Evolutionary conservation across 768 basidiomycete species (phyloP).

Genomic region (Epithele typhae): DNA sequence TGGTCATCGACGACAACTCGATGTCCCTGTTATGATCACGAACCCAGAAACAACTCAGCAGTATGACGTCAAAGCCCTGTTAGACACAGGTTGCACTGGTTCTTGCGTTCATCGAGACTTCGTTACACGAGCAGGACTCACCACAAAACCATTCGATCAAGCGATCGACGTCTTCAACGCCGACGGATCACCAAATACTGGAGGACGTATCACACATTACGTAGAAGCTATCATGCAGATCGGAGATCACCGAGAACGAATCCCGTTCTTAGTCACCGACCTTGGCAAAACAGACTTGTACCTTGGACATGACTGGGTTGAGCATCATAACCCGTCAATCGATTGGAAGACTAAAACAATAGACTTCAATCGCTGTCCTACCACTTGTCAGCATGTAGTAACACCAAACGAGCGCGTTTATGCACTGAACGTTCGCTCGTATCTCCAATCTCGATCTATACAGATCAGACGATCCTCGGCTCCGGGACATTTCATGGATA

Average conservation of each 20-base stretch:
- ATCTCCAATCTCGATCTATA: no score
- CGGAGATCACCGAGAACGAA: constrained; percentile 6
- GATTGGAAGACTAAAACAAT: constrained; percentile 10
- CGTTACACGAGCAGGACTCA: not conserved
- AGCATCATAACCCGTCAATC: constrained; percentile 15
- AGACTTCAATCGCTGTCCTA: constrained; percentile 2
- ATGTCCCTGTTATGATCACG: constrained; percentile 5
- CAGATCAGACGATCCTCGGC: no score
- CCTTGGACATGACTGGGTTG: constrained; percentile 10
- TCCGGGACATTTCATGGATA: no score
- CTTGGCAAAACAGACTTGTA: constrained; percentile 1
- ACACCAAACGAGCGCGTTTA: not conserved
- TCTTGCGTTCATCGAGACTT: constrained; percentile 14
- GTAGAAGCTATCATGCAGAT: not conserved
- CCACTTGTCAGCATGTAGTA: not conserved
- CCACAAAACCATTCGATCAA: not conserved
- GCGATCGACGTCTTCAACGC: constrained; percentile 9
- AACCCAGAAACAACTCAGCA: not conserved
- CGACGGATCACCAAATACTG: constrained; percentile 4
- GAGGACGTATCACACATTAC: constrained; percentile 6
- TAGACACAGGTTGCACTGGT: constrained; percentile 20
- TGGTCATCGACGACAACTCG: not conserved
- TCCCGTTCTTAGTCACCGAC: constrained; percentile 1
- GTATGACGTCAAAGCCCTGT: constrained; percentile 7
- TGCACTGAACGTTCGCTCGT: not conserved